A percentile compares a stretch with the other conserved stretches of the same genome.
Conservation (phyloP, 352 stramenopile species). For the Elongisporangium senticosum region DNA sequence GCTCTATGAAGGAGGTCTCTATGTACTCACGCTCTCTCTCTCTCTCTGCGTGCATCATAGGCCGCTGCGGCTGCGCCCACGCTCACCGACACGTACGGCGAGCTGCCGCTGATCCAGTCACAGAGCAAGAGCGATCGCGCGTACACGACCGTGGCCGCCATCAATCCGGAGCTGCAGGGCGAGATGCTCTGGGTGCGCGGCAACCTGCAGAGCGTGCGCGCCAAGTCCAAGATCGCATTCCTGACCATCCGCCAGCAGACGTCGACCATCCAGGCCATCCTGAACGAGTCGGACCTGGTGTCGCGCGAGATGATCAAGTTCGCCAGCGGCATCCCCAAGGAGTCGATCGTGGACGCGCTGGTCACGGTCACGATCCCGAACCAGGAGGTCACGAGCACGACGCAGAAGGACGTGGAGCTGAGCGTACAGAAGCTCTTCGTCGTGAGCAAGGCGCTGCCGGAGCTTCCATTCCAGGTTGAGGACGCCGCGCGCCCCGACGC, state of each 20-base stretch:
- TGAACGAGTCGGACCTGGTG: conserved; percentile 84
- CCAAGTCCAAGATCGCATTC: conserved; percentile 94
- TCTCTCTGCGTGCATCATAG: conserved; percentile 15
- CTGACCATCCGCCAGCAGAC: conserved; percentile 95
- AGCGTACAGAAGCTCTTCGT: conserved; percentile 93
- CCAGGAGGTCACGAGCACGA: conserved; percentile 91
- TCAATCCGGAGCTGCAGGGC: conserved; percentile 76
- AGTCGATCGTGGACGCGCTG: conserved; percentile 96
- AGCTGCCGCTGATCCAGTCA: conserved; percentile 89
- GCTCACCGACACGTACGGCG: conserved; percentile 84
- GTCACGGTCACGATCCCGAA: conserved; percentile 88
- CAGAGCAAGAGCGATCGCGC: conserved; percentile 74
- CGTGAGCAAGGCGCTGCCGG: conserved; percentile 90
- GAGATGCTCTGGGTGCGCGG: conserved; percentile 94
- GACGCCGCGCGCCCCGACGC: conserved; percentile 90
- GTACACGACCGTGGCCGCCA: conserved; percentile 48
- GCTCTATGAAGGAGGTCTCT: not conserved
- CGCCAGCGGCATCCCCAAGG: conserved; percentile 88
- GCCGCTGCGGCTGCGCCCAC: conserved; percentile 51
- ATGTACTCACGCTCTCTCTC: conserved; percentile 3
- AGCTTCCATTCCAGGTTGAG: conserved; percentile 94
- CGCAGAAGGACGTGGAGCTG: conserved; percentile 94
- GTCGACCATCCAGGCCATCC: conserved; percentile 94
- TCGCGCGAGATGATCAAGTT: conserved; percentile 98
- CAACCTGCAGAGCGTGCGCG: conserved; percentile 92